These are phyloP conservation scores for Tulasnella sp. DNA, from an alignment of 768 basidiomycete genomes.

Conservation along the genomic window DNA sequence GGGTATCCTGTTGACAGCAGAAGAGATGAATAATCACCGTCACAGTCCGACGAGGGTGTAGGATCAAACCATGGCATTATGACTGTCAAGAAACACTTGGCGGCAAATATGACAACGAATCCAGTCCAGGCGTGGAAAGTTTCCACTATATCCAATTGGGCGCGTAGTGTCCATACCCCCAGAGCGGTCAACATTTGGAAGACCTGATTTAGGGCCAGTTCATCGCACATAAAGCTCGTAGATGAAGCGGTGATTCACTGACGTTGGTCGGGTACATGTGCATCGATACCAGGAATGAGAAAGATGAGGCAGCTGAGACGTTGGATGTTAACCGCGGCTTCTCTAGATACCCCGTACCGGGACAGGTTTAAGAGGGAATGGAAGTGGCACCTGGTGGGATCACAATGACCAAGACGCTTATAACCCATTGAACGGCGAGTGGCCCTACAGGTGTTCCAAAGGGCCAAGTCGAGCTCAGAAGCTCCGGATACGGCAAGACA, in stretches of 20 bases:
- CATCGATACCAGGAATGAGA: no score
- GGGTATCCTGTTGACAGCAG: slow-evolving; percentile 18
- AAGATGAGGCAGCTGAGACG: no score
- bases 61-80: slow-evolving; percentile 23
- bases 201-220: no score
- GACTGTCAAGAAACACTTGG: slow-evolving; percentile 20
- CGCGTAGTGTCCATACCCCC: slow-evolving; percentile 23
- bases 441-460: slow-evolving; percentile 41
- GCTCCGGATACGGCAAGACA: slow-evolving; percentile 38
- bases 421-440: slow-evolving; percentile 31
- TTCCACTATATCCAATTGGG: slow-evolving; percentile 18
- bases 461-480: slow-evolving; percentile 40
- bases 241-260: not conserved
- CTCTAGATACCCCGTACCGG: no score
- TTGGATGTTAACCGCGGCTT: no score
- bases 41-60: no score
- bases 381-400: slow-evolving; percentile 25
- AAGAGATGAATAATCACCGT: no score
- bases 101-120: not conserved
- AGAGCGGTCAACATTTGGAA: slow-evolving; percentile 21
- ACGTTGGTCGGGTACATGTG: slow-evolving; percentile 12
- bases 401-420: slow-evolving; percentile 36
- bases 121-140: not conserved
- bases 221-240: no score
- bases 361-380: no score